Evolutionary conservation across 345 rosid species (phyloP).

Genomic region (Salix suchowensis): DNA sequence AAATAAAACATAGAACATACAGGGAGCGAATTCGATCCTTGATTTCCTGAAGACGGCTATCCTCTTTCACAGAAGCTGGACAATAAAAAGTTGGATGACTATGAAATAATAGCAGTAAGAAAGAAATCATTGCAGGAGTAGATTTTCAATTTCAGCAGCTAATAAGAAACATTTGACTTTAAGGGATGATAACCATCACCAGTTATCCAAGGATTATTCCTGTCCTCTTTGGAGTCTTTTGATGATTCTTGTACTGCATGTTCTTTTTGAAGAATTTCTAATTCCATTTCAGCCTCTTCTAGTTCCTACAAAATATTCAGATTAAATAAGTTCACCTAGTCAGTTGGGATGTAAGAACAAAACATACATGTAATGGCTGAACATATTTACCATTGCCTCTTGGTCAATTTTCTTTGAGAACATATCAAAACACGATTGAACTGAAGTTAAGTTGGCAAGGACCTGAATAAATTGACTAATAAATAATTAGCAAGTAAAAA

Average conservation of each 20-base stretch:
- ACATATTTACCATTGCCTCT: constrained; percentile 49
- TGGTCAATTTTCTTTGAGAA: constrained; percentile 45
- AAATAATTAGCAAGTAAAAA: not conserved
- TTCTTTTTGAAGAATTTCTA: constrained; percentile 54
- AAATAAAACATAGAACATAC: constrained; percentile 37
- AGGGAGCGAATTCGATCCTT: constrained; percentile 53
- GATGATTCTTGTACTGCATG: constrained; percentile 27
- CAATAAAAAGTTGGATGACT: constrained; percentile 6
- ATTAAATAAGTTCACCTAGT: constrained; percentile 6
- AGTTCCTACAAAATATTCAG: constrained; percentile 43
- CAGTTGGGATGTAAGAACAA: constrained; percentile 6
- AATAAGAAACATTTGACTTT: not conserved
- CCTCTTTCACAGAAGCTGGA: constrained; percentile 45
- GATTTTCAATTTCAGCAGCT: not conserved
- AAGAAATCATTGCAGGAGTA: not conserved
- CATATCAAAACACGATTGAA: constrained; percentile 57
- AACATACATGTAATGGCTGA: not conserved
- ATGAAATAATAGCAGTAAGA: not conserved
- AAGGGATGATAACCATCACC: constrained; percentile 26
- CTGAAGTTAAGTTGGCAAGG: constrained; percentile 59
- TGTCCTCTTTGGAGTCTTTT: constrained; percentile 27
- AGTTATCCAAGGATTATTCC: constrained; percentile 26
- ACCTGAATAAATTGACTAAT: constrained; percentile 40
- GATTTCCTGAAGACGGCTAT: constrained; percentile 58
- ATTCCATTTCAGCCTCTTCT: constrained; percentile 71